A percentile compares a stretch with the other conserved stretches of the same genome.
Evolutionary conservation across 768 basidiomycete species (phyloP).

Genomic region (Russula sp.): DNA sequence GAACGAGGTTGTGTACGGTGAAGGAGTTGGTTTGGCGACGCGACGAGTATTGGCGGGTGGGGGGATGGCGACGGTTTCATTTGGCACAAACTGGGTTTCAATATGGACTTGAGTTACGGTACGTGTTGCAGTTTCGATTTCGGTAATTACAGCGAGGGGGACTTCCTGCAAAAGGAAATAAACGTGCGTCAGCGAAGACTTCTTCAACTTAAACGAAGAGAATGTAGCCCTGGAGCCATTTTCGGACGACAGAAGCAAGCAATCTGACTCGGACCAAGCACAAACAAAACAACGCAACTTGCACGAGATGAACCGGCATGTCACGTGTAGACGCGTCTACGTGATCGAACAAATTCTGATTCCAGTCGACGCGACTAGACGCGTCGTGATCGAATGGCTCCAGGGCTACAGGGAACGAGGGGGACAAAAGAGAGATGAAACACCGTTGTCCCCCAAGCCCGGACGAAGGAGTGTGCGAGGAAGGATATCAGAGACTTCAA

Average conservation of each 20-base stretch:
- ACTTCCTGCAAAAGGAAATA: slow-evolving; percentile 36
- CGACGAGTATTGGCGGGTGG: slow-evolving; percentile 74
- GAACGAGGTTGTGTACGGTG: slow-evolving; percentile 50
- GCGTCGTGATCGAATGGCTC: slow-evolving; percentile 24
- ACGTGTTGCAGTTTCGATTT: slow-evolving; percentile 47
- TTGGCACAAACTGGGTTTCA: slow-evolving; percentile 30
- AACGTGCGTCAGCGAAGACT: slow-evolving; percentile 23
- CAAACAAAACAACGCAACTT: slow-evolving; percentile 32
- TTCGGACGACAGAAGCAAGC: background rate
- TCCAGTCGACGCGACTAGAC: slow-evolving; percentile 27
- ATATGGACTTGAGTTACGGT: slow-evolving; percentile 44
- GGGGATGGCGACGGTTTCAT: slow-evolving; percentile 55
- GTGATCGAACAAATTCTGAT: slow-evolving; percentile 25
- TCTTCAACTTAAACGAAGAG: slow-evolving; percentile 22
- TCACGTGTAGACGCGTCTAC: slow-evolving; percentile 25
- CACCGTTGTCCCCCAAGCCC: slow-evolving; percentile 86
- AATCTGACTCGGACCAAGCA: background rate
- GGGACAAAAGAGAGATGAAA: slow-evolving; percentile 58
- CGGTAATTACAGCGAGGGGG: slow-evolving; percentile 41
- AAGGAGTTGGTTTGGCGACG: slow-evolving; percentile 67
- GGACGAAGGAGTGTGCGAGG: slow-evolving; percentile 71
- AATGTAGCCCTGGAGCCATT: slow-evolving; percentile 25
- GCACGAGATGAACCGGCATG: slow-evolving; percentile 18
- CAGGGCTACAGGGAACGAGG: slow-evolving; percentile 48
- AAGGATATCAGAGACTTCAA: slow-evolving; percentile 66